Evolutionary conservation across 768 basidiomycete genomes (phyloP).

Genomic region (Russula emetica): DNA sequence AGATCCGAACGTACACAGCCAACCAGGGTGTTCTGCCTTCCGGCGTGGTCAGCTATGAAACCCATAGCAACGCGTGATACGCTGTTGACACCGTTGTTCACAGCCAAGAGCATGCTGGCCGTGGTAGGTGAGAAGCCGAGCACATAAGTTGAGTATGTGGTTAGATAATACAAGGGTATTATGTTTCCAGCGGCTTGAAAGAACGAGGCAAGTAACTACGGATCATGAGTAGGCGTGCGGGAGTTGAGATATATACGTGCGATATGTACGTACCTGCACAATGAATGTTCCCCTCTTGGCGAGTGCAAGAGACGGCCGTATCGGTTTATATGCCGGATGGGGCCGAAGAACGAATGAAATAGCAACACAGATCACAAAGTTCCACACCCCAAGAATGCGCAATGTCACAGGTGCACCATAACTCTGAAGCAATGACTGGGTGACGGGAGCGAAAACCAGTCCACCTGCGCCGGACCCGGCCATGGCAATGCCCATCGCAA

Average conservation of each 20-base stretch:
- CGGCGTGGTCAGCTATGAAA: conserved; percentile 40
- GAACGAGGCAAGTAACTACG: conserved; percentile 40
- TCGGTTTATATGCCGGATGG: conserved; percentile 28
- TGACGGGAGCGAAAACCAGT: conserved; percentile 41
- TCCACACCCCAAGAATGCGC: conserved; percentile 42
- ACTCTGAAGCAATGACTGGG: conserved; percentile 37
- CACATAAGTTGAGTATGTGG: conserved; percentile 41
- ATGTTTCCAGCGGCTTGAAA: conserved; percentile 45
- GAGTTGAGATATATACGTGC: background rate
- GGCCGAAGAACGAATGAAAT: conserved; percentile 37
- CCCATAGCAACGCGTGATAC: conserved; percentile 41
- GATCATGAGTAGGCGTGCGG: background rate
- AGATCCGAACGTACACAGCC: conserved; percentile 32
- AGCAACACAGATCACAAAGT: conserved; percentile 38
- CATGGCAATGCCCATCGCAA: conserved; percentile 44
- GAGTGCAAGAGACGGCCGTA: conserved; percentile 37
- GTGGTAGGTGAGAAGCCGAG: conserved; percentile 38
- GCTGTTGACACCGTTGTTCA: conserved; percentile 44
- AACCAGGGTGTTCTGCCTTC: conserved; percentile 45
- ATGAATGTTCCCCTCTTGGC: conserved; percentile 42
- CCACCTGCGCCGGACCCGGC: conserved; percentile 44
- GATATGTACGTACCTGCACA: conserved; percentile 35
- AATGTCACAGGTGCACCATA: conserved; percentile 38
- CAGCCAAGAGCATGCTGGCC: conserved; percentile 40
- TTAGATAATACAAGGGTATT: conserved; percentile 43